These are phyloP conservation scores for Holtermannia corniformis DNA, from an alignment of 768 basidiomycete genomes.

Conservation along the genomic window DNA sequence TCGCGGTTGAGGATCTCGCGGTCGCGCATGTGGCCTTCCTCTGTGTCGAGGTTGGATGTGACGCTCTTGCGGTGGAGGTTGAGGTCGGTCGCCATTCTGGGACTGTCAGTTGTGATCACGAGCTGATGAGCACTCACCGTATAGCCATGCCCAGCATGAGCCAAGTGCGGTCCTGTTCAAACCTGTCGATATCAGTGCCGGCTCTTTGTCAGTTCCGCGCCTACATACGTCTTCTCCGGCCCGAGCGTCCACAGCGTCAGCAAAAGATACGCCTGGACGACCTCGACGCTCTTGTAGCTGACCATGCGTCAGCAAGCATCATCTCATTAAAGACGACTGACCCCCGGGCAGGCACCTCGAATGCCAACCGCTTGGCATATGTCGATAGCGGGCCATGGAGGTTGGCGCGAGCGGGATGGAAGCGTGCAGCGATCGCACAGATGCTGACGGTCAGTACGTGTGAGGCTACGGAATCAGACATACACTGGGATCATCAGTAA, in stretches of 20 bases:
- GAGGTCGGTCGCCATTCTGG: conserved; percentile 87
- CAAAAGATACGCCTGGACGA: conserved; percentile 88
- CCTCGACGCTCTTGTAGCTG: conserved; percentile 60
- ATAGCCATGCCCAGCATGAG: conserved; percentile 78
- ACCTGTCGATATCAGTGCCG: conserved; percentile 38
- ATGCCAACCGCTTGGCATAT: conserved; percentile 77
- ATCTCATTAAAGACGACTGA: conserved; percentile 1
- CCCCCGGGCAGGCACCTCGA: conserved; percentile 45
- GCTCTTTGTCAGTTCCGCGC: no score
- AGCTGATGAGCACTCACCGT: conserved; percentile 44
- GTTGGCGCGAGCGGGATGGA: conserved; percentile 71
- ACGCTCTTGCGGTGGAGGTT: conserved; percentile 82
- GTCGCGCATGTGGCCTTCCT: conserved; percentile 71
- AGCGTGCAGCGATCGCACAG: conserved; percentile 88
- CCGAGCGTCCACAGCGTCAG: conserved; percentile 85
- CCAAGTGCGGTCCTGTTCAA: conserved; percentile 95
- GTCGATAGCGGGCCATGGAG: conserved; percentile 59
- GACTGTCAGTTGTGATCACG: conserved; percentile 51
- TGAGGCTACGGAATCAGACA: neutral
- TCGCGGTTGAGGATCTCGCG: conserved; percentile 75
- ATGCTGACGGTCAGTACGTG: conserved; percentile 51
- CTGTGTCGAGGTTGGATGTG: conserved; percentile 57
- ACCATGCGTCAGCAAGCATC: neutral
- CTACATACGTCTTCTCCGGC: conserved; percentile 63
- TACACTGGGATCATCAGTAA: neutral